These are phyloP conservation scores for Cordyceps farinosa DNA, from an alignment of 2,329 filamentous ascomycete species.

Conservation along the genomic window DNA sequence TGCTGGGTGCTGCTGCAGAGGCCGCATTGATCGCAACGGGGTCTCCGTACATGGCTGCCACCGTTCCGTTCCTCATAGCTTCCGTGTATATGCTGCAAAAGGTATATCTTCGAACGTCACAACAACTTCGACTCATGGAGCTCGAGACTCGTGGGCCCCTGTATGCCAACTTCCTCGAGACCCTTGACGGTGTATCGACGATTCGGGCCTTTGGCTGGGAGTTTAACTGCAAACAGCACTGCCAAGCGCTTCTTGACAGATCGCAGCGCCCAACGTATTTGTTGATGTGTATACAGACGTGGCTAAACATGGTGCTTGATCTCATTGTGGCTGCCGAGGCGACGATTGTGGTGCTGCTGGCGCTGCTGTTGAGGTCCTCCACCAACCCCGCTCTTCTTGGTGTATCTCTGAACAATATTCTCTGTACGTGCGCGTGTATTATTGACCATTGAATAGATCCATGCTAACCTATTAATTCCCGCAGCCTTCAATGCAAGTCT, in stretches of 20 bases:
- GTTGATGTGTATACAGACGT: constrained; percentile 46
- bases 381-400: constrained; percentile 28
- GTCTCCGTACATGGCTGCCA: constrained; percentile 43
- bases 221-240: constrained; percentile 22
- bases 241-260: constrained; percentile 30
- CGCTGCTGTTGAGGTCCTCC: constrained; percentile 37
- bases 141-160: constrained; percentile 31
- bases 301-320: constrained; percentile 47
- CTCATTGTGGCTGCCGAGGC: constrained; percentile 37
- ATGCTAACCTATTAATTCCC: not conserved
- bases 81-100: constrained; percentile 28
- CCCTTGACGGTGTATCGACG: constrained; percentile 23
- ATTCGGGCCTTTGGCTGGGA: constrained; percentile 37
- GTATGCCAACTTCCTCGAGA: constrained; percentile 29
- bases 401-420: constrained; percentile 28
- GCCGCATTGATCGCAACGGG: constrained; percentile 42
- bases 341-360: constrained; percentile 44
- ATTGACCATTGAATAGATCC: not conserved
- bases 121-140: constrained; percentile 30
- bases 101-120: constrained; percentile 32
- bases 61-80: constrained; percentile 38
- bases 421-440: constrained; percentile 15
- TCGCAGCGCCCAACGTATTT: constrained; percentile 37
- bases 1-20: constrained; percentile 26
- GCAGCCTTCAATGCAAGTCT: constrained; percentile 27